Percentiles rank a stretch among this genome's conserved stretches.
Conservation (phyloP, 2,329 filamentous ascomycete genomes). For the Leptographium lundbergii region DNA sequence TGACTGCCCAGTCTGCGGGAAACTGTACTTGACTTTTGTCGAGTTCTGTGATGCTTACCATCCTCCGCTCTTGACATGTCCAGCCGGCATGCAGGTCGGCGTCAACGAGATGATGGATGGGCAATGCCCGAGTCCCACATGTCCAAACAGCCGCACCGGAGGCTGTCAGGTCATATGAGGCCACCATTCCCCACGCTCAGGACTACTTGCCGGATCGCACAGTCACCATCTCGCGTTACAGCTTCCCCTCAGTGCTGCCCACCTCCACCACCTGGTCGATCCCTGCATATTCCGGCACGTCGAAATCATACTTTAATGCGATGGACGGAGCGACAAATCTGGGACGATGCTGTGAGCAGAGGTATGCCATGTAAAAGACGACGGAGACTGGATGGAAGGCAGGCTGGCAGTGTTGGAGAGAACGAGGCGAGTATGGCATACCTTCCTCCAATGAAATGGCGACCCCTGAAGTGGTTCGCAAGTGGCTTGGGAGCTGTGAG, state of each 20-base stretch:
- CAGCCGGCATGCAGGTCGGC: conserved; percentile 26
- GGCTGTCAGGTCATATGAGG: conserved; percentile 41
- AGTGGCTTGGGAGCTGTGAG: conserved; percentile 89
- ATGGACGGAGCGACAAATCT: conserved; percentile 71
- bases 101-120: conserved; percentile 37
- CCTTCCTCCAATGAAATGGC: conserved; percentile 85
- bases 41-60: conserved; percentile 40
- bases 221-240: conserved; percentile 24
- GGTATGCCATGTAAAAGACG: too few relatives aligned
- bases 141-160: conserved; percentile 43
- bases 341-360: background rate
- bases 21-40: conserved; percentile 45
- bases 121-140: conserved; percentile 45
- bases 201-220: background rate
- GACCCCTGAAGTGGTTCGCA: conserved; percentile 68
- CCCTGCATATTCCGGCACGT: conserved; percentile 71
- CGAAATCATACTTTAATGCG: conserved; percentile 74
- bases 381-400: background rate
- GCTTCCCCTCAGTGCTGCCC: conserved; percentile 33
- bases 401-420: background rate
- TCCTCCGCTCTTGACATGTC: conserved; percentile 35
- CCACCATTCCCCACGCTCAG: background rate
- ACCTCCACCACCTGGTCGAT: conserved; percentile 85
- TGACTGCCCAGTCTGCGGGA: conserved; percentile 47
- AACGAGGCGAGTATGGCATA: conserved; percentile 24